Base-by-base conservation (phyloP, 306 rosid genomes). In the Quercus bicolor region DNA sequence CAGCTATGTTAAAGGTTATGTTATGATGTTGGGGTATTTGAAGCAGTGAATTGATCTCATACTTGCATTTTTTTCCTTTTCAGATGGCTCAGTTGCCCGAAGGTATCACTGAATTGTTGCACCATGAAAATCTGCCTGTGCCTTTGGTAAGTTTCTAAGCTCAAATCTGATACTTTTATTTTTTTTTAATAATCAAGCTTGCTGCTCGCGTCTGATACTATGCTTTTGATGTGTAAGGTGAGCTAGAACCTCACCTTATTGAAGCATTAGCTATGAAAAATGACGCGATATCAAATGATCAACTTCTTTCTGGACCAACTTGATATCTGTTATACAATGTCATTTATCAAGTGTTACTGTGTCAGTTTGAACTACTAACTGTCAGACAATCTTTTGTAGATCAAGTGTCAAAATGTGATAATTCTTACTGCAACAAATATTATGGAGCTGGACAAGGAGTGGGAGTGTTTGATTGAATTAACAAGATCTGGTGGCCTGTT, bases 61-160 rank as follows among this genome's bases (percentile, higher is more conserved):
- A 53, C 68, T 69, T 78, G 73, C 74, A 68, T 82, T 75, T 81
- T 81, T 85, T 84, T 40, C 77, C 77, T 74, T 95, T 82, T 86
- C 93, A 92, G 97, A 92, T 95, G 98, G 98, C 96, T 80, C 98
- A 86, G 68, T 77, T 95, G 85, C 98, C 98, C 0, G 98, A 95
- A 88, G 98, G 98, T 80, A 92, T 95, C 75, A 95, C 98, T 19
- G 97, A 95, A 80, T 78, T 92, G 68, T 86, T 93, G 89, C 98
- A 92, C 83, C 98, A 95, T 51, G 97, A 84, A 80, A 84, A 81
- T 56, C 81, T 92, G 89, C 72, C 83, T 10, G 91, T 91, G 80
- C 98, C 98, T 14, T 83, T 95, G 97, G 98, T 91, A 87, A 66
- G 97, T 85, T 69, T 70, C 79, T 68, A 86, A 83, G 60, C 66